Base-by-base conservation (phyloP, 1,139 yeast species). In the Debaryomyces singareniensis region DNA sequence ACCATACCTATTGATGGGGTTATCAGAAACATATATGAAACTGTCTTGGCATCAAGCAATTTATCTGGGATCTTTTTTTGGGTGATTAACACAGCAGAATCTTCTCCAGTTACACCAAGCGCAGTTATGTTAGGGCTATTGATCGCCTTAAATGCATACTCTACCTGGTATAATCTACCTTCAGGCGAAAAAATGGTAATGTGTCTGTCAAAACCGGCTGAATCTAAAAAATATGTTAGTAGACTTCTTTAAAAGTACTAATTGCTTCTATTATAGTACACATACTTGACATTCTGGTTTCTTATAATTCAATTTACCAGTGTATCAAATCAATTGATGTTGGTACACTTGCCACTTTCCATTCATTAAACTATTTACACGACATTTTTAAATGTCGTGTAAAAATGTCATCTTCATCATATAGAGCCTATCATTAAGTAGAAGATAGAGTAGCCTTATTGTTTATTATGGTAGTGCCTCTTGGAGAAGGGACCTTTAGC, bases 151-250 rank as follows among this genome's bases (percentile, higher is more conserved):
- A 91, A 91, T 3, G 98, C 98, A 54, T 91, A 91, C 57, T 91
- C 95, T 23, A 89, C 98, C 63, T 91, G 98, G 62, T 84, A 91
- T 42, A 91, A 71, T 61, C 98, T 79, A 30, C 98, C 98, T 58
- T 91, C 98, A 15, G 98, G 98, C 28, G 97, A 89, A 67, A 91
- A 91, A 51, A 91, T 89, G 24, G 98, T 91, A 56, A 91, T 91
- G 60, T 91, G 98, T 68, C 98, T 83, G 65, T 91, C 98, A 58
- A 89, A 91, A 34, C 97, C 98, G 22, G 97, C 87, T 38, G 87
- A 77, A 40, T 72, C 76, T 60, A 14, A 5, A 20, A 7, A 7
- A 54, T 32, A 36, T 14, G 47, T 46, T 44, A 42, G 47, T 42
- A 35, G 12, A 13, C n/a, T 15, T 20, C 10, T 6, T 9, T 10